phyloP scores from a whole-genome alignment of 257 asterid genomes.

The Fraxinus anomala region DNA sequence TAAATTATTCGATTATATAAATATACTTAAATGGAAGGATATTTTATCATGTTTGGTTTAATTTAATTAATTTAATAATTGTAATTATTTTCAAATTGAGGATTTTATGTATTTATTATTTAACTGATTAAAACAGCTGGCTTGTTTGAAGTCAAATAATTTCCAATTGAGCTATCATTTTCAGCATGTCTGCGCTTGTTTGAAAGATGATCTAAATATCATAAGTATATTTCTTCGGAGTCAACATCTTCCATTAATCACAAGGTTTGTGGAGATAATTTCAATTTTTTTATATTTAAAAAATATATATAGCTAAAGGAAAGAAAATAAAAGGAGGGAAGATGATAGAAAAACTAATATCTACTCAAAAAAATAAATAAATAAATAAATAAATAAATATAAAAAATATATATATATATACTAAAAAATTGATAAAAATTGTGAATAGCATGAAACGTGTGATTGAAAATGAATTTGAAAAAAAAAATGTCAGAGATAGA shows the following conservation, averaged over 20 bases:
- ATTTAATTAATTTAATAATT: background rate
- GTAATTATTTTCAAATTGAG: background rate
- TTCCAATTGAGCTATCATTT: slow-evolving; percentile 42
- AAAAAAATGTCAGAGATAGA: too few relatives aligned
- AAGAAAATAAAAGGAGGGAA: background rate
- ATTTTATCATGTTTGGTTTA: background rate
- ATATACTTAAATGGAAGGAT: too few relatives aligned
- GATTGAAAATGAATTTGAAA: too few relatives aligned
- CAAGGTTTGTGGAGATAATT: slow-evolving; percentile 16
- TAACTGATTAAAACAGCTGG: slow-evolving; percentile 28
- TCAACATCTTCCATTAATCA: slow-evolving; percentile 39
- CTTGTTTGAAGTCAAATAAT: slow-evolving; percentile 42
- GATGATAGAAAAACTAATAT: background rate
- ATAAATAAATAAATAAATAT: too few relatives aligned
- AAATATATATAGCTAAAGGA: background rate
- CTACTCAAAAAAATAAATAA: background rate
- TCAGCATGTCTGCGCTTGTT: slow-evolving; percentile 37
- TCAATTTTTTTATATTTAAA: background rate
- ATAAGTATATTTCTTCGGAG: slow-evolving; percentile 22
- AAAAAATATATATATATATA: too few relatives aligned
- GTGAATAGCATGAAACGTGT: too few relatives aligned
- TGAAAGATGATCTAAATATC: slow-evolving; percentile 26
- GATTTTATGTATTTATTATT: background rate
- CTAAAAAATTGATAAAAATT: too few relatives aligned
- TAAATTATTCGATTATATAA: too few relatives aligned